Conservation (phyloP, 73 alveolate genomes). For the Paramecium tetraurelia region DNA sequence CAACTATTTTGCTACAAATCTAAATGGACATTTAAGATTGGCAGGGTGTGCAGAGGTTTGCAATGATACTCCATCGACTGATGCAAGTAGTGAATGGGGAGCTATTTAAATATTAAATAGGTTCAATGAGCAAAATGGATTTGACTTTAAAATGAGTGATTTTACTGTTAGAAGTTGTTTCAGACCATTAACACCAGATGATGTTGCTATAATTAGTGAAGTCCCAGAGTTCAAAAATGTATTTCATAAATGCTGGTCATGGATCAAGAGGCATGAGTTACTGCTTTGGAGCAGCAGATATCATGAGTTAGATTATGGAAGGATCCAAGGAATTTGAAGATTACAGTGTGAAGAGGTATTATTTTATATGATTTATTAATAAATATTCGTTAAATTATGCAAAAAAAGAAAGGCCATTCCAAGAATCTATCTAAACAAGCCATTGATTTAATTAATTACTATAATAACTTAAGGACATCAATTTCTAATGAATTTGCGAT, state of each 20-base stretch:
- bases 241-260: slow-evolving; percentile 3
- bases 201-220: slow-evolving; percentile 6
- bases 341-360: slow-evolving; percentile 3
- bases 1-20: not conserved
- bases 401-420: not conserved
- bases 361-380: slow-evolving; percentile 25
- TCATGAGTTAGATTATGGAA: not conserved
- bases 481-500: not conserved
- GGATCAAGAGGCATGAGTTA: slow-evolving; percentile 48
- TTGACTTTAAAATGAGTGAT: not conserved
- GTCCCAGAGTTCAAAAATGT: not conserved
- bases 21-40: not conserved
- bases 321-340: not conserved
- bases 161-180: not conserved
- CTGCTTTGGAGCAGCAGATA: slow-evolving; percentile 24
- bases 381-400: slow-evolving; percentile 3
- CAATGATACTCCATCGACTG: not conserved
- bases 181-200: slow-evolving; percentile 40
- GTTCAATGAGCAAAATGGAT: not conserved
- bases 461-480: not conserved
- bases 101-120: not conserved
- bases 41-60: slow-evolving; percentile 23
- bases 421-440: not conserved
- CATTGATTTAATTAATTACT: not conserved
- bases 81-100: slow-evolving; percentile 38